phyloP scores from a whole-genome alignment of 2,329 filamentous ascomycete genomes.

The Aspergillus melleus region DNA sequence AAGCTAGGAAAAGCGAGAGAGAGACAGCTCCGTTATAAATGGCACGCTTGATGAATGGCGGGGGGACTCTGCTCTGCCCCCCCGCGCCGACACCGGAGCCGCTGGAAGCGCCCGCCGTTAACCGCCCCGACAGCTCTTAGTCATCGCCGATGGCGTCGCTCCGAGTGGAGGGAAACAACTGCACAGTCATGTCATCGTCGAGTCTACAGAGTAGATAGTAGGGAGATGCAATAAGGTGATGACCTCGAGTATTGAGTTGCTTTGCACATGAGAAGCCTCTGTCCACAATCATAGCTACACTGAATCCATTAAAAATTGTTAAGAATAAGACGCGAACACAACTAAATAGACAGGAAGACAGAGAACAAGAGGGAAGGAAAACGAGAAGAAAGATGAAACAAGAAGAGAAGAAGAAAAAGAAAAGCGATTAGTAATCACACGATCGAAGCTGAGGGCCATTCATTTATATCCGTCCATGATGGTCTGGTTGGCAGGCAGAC shows the following conservation, averaged over 20 bases:
- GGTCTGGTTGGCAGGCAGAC: conserved; percentile 10
- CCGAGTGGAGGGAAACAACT: neutral
- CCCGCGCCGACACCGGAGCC: conserved; percentile 30
- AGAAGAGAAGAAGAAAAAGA: neutral
- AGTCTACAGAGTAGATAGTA: neutral
- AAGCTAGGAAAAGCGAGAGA: neutral
- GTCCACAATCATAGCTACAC: conserved; percentile 5
- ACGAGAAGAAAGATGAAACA: conserved; percentile 6
- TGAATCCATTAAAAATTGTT: conserved; percentile 18
- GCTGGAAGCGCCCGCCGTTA: conserved; percentile 1
- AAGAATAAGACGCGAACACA: conserved; percentile 3
- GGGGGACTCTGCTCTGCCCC: conserved; percentile 14
- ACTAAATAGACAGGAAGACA: conserved; percentile 14
- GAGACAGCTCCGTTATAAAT: conserved; percentile 14
- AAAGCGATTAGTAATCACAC: conserved; percentile 6
- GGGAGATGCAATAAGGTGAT: neutral
- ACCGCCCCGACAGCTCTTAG: neutral
- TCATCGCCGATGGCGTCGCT: neutral
- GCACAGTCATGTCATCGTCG: conserved; percentile 1
- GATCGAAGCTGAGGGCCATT: conserved; percentile 6
- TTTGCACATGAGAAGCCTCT: neutral
- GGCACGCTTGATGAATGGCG: neutral
- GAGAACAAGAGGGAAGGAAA: neutral
- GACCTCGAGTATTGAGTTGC: neutral
- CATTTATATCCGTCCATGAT: conserved; percentile 11